Evolutionary conservation across 331 rosid species (phyloP).

Genomic region (Spiraea crenata): DNA sequence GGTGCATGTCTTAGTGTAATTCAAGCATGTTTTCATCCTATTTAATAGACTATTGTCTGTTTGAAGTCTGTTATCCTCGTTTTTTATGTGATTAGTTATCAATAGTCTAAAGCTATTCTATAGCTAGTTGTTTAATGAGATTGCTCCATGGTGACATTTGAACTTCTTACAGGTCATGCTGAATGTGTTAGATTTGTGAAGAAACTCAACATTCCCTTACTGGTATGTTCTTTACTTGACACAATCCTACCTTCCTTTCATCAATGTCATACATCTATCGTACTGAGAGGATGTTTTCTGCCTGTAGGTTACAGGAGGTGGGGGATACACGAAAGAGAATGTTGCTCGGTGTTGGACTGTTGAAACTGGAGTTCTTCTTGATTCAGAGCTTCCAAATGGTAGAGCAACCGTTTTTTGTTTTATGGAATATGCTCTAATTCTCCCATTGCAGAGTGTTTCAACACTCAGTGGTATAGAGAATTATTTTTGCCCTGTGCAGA

Average conservation of each 20-base stretch:
- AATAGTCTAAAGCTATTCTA: slow-evolving; percentile 6
- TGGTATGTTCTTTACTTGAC: slow-evolving; percentile 49
- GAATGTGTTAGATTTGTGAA: slow-evolving; percentile 93
- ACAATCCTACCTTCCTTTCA: not conserved
- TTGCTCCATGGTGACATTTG: slow-evolving; percentile 16
- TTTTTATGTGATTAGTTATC: not conserved
- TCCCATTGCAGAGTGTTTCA: not conserved
- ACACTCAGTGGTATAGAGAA: not conserved
- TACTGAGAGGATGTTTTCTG: slow-evolving; percentile 20
- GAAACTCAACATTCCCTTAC: slow-evolving; percentile 88
- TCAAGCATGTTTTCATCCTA: slow-evolving; percentile 17
- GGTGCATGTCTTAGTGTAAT: slow-evolving; percentile 70
- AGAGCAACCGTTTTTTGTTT: slow-evolving; percentile 18
- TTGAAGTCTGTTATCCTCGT: not conserved
- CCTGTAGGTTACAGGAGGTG: slow-evolving; percentile 92
- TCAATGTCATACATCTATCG: slow-evolving; percentile 20
- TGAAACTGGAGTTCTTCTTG: slow-evolving; percentile 97
- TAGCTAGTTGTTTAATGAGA: not conserved
- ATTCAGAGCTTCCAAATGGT: slow-evolving; percentile 94
- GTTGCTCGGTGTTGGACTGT: slow-evolving; percentile 98
- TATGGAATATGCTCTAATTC: slow-evolving; percentile 9
- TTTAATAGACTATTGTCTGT: not conserved
- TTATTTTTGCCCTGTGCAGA: not conserved
- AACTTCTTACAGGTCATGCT: slow-evolving; percentile 70
- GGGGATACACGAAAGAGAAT: slow-evolving; percentile 97